A percentile compares a stretch with the other conserved stretches of the same genome.
These are phyloP conservation scores for Cetraspora pellucida DNA, from an alignment of 192 early-diverging fungal genomes.

Conservation along the genomic window DNA sequence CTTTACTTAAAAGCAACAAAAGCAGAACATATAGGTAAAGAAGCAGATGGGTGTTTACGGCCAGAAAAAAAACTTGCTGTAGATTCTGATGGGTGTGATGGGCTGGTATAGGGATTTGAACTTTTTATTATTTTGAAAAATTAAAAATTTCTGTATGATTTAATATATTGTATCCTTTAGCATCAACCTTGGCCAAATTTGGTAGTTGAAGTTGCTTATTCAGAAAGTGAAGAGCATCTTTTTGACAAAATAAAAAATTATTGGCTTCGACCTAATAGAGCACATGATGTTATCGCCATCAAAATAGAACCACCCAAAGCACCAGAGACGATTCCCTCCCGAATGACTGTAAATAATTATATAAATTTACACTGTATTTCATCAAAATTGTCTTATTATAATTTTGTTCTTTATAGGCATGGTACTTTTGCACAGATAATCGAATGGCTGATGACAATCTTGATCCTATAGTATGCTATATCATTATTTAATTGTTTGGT, in stretches of 20 bases:
- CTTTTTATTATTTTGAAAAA: constrained; percentile 5
- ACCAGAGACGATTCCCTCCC: background rate
- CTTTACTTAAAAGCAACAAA: constrained; percentile 5
- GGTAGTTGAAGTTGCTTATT: background rate
- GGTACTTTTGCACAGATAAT: constrained; percentile 3
- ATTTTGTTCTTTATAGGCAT: background rate
- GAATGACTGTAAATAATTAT: constrained; percentile 10
- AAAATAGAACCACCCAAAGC: background rate
- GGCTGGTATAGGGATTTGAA: background rate
- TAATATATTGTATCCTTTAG: background rate
- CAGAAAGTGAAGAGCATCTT: background rate
- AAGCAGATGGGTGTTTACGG: background rate
- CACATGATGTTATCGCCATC: background rate
- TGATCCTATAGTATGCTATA: constrained; percentile 1
- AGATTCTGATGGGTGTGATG: background rate
- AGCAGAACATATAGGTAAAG: background rate
- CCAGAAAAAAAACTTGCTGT: background rate
- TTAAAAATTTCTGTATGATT: background rate
- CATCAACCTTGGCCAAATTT: constrained; percentile 19
- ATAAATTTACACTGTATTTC: background rate
- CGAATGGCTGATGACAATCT: background rate
- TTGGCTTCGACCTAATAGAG: constrained; percentile 10
- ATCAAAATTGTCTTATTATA: background rate
- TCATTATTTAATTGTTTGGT: background rate
- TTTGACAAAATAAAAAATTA: background rate